Evolutionary conservation across 1,284 basidiomycete genomes (phyloP).

Genomic region (Trametes polyzona): DNA sequence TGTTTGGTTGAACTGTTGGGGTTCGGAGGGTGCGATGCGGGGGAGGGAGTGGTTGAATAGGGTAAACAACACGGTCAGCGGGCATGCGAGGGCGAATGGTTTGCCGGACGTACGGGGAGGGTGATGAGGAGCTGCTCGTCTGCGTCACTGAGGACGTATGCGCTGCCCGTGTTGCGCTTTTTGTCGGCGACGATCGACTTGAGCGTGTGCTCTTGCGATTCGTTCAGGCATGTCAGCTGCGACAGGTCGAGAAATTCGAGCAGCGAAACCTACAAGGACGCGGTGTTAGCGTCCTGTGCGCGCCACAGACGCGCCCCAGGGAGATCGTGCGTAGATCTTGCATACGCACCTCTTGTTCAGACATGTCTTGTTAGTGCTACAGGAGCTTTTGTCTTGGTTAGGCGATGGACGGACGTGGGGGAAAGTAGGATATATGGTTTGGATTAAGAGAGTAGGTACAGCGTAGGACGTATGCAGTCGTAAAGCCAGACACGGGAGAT

Average conservation of each 20-base stretch:
- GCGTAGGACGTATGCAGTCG: slow-evolving; percentile 11
- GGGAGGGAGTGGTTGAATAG: neutral
- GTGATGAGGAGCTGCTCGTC: slow-evolving; percentile 81
- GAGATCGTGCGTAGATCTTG: neutral
- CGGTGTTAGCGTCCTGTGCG: neutral
- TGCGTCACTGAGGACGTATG: slow-evolving; percentile 75
- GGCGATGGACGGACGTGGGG: neutral
- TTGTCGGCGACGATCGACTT: slow-evolving; percentile 59
- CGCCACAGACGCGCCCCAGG: neutral
- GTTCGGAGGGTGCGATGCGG: too few species aligned
- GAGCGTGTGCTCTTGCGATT: slow-evolving; percentile 61
- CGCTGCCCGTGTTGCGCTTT: slow-evolving; percentile 47
- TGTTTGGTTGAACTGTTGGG: slow-evolving; percentile 75
- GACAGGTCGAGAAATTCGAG: slow-evolving; percentile 62
- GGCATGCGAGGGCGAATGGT: neutral
- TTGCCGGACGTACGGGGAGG: slow-evolving; percentile 56
- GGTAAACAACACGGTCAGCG: neutral
- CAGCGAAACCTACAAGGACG: slow-evolving; percentile 50
- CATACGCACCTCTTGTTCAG: slow-evolving; percentile 21
- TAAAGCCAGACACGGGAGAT: slow-evolving; percentile 23
- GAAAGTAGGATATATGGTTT: slow-evolving; percentile 1
- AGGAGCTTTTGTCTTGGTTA: neutral
- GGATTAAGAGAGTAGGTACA: slow-evolving; percentile 24
- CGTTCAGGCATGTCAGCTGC: slow-evolving; percentile 80
- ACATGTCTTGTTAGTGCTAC: slow-evolving; percentile 5